These are phyloP conservation scores for Saturnispora diversa DNA, from an alignment of 805 yeast species.

Conservation along the genomic window DNA sequence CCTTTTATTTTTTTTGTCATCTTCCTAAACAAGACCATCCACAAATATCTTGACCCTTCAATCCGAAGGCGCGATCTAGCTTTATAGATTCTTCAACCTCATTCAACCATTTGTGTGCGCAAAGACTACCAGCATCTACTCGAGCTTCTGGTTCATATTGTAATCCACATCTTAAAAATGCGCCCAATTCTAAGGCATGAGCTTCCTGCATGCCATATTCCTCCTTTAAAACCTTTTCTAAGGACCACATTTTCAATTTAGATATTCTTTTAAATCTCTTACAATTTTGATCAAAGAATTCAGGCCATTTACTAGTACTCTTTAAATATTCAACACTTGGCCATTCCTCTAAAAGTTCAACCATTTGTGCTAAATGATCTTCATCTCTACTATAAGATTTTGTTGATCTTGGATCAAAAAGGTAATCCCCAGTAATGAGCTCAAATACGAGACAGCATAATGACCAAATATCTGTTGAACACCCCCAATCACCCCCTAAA, in stretches of 20 bases:
- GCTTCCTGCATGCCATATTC: slow-evolving; percentile 39
- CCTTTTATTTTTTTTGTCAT: too few species aligned
- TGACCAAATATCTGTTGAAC: slow-evolving; percentile 56
- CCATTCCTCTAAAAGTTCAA: slow-evolving; percentile 39
- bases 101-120: slow-evolving; percentile 47
- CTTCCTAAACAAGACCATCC: slow-evolving; percentile 21
- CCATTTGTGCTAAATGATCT: slow-evolving; percentile 55
- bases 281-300: slow-evolving; percentile 33
- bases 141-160: slow-evolving; percentile 41
- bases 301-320: slow-evolving; percentile 33
- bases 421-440: slow-evolving; percentile 51
- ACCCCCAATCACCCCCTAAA: slow-evolving; percentile 53
- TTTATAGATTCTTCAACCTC: slow-evolving; percentile 21
- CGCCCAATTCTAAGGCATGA: slow-evolving; percentile 34
- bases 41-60: slow-evolving; percentile 28
- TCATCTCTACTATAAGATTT: slow-evolving; percentile 43
- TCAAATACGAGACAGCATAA: slow-evolving; percentile 52
- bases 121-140: slow-evolving; percentile 46
- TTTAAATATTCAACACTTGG: slow-evolving; percentile 34
- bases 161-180: slow-evolving; percentile 44
- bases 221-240: slow-evolving; percentile 40
- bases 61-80: slow-evolving; percentile 24
- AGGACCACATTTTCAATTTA: slow-evolving; percentile 43
- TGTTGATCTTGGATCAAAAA: slow-evolving; percentile 54
- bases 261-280: slow-evolving; percentile 36